These are phyloP conservation scores for Solanum pennellii DNA, from an alignment of 257 asterid species.

Conservation along the genomic window DNA sequence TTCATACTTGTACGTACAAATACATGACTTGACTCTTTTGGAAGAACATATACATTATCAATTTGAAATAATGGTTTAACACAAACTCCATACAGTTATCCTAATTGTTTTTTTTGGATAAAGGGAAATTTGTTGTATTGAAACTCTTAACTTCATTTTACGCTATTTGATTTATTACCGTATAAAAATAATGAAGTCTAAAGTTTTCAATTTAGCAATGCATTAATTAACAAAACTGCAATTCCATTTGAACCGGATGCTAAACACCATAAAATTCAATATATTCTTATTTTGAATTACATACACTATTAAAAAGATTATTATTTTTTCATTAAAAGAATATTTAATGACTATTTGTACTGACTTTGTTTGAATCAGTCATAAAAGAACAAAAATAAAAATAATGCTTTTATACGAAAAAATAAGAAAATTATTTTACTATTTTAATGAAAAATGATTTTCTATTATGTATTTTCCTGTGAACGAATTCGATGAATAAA, in stretches of 20 bases:
- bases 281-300: neutral
- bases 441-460: neutral
- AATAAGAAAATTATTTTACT: fast-evolving
- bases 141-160: no score
- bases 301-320: no score
- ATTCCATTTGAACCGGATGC: neutral
- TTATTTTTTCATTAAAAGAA: neutral
- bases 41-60: neutral
- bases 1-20: neutral
- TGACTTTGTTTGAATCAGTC: neutral
- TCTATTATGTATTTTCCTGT: fast-evolving
- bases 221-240: neutral
- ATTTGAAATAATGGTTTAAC: neutral
- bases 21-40: neutral
- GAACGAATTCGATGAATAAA: fast-evolving
- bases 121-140: neutral
- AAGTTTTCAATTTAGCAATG: neutral
- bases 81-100: neutral
- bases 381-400: no score
- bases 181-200: neutral
- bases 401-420: fast-evolving
- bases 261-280: neutral
- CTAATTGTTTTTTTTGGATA: neutral
- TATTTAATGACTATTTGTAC: no score
- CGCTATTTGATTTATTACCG: neutral